These are phyloP conservation scores for Mortierella alpina DNA, from an alignment of 192 early-diverging fungal genomes.

Conservation along the genomic window DNA sequence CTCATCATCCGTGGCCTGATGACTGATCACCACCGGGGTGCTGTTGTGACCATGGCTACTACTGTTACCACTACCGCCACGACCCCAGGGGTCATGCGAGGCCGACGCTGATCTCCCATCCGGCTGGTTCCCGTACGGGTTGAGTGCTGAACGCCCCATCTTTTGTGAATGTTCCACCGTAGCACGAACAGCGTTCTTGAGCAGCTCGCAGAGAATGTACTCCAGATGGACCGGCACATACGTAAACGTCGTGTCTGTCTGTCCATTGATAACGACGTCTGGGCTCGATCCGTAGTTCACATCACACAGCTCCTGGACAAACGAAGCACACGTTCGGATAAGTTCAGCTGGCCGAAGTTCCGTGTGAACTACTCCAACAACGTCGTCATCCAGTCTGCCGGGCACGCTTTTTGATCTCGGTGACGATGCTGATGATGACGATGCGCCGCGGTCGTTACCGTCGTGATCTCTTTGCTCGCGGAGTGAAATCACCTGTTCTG, in stretches of 20 bases:
- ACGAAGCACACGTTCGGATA: slow-evolving; percentile 72
- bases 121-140: neutral
- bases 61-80: neutral
- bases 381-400: slow-evolving; percentile 16
- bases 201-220: slow-evolving; percentile 92
- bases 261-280: slow-evolving; percentile 80
- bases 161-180: slow-evolving; percentile 79
- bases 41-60: neutral
- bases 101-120: neutral
- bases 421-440: slow-evolving; percentile 72
- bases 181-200: slow-evolving; percentile 89
- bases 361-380: slow-evolving; percentile 92
- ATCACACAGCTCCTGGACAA: slow-evolving; percentile 90
- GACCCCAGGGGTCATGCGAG: neutral
- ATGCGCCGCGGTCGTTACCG: slow-evolving; percentile 33
- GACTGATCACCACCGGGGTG: slow-evolving; percentile 23
- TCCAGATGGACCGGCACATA: slow-evolving; percentile 97
- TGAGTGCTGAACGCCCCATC: slow-evolving; percentile 33
- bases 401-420: slow-evolving; percentile 17
- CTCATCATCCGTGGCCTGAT: neutral
- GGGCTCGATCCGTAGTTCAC: slow-evolving; percentile 90
- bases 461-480: slow-evolving; percentile 63
- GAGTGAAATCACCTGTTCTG: slow-evolving; percentile 92
- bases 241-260: slow-evolving; percentile 78
- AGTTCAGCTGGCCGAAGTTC: slow-evolving; percentile 72